A percentile compares a stretch with the other conserved stretches of the same genome.
Evolutionary conservation across 768 basidiomycete species (phyloP).

Genomic region (Podaxis sp.): DNA sequence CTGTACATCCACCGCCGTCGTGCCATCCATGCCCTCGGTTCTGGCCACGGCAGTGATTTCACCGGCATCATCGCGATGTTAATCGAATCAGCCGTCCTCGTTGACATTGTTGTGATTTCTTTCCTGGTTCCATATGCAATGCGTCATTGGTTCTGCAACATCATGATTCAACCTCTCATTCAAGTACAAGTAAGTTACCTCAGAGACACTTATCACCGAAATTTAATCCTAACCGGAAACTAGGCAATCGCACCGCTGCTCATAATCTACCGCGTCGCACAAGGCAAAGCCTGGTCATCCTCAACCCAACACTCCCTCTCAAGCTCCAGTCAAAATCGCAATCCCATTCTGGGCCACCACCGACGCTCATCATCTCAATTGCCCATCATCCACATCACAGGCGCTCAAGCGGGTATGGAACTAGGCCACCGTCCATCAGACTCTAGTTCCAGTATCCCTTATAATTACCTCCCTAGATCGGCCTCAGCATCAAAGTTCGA

Average conservation of each 20-base stretch:
- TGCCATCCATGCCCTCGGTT: not conserved
- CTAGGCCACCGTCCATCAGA: not conserved
- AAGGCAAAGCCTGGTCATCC: constrained; percentile 20
- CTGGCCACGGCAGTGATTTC: constrained; percentile 1
- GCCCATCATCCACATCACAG: not conserved
- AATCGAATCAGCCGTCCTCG: constrained; percentile 8
- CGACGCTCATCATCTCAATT: not conserved
- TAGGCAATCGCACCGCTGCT: constrained; percentile 22
- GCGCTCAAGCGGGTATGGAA: not conserved
- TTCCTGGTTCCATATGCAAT: constrained; percentile 10
- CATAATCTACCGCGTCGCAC: constrained; percentile 22
- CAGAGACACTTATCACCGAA: not conserved
- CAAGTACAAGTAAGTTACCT: constrained; percentile 6
- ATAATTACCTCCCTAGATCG: not conserved
- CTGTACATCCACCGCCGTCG: constrained; percentile 10
- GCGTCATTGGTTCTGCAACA: constrained; percentile 11
- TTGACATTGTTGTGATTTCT: constrained; percentile 1
- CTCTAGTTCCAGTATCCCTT: not conserved
- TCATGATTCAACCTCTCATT: constrained; percentile 7
- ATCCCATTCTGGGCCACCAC: not conserved
- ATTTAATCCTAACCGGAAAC: not conserved
- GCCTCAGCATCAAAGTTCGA: not conserved
- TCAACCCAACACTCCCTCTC: not conserved
- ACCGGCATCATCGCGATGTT: constrained; percentile 7
- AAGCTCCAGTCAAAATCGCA: not conserved